Percentiles rank a stretch among this genome's conserved stretches.
phyloP scores from a whole-genome alignment of 192 early-diverging fungal genomes.

The Polychytrium aggregatum region DNA sequence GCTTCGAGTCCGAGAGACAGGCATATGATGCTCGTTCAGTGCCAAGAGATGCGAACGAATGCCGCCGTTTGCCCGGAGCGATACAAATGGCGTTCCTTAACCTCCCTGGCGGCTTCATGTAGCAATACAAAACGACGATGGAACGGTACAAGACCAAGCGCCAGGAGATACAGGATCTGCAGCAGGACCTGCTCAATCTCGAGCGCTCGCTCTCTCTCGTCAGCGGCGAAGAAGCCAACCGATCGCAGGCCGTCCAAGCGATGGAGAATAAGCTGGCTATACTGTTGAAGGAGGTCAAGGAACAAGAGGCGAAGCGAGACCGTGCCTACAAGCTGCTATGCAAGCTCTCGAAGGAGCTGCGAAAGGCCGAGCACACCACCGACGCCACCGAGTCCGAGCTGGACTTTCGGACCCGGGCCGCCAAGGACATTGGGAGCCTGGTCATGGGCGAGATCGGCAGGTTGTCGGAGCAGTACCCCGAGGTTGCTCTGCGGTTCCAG shows the following conservation, averaged over 20 bases:
- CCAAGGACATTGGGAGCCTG: constrained; percentile 33
- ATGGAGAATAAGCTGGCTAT: constrained; percentile 29
- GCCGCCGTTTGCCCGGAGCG: too few species aligned
- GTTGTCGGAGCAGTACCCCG: constrained; percentile 22
- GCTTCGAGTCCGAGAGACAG: too few species aligned
- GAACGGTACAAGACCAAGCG: constrained; percentile 42
- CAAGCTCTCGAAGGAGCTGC: constrained; percentile 7
- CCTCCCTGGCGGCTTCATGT: not conserved
- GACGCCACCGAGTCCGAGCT: constrained; percentile 16
- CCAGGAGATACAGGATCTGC: constrained; percentile 34
- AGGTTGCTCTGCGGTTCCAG: constrained; percentile 19
- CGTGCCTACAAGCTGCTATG: constrained; percentile 27
- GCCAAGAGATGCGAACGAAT: too few species aligned
- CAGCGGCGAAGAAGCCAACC: constrained; percentile 25
- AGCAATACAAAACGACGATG: constrained; percentile 44
- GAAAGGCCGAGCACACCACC: not conserved
- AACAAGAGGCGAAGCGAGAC: constrained; percentile 34
- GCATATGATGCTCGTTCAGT: too few species aligned
- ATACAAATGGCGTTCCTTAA: constrained; percentile 2
- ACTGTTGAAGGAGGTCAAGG: constrained; percentile 28
- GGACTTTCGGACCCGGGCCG: constrained; percentile 30
- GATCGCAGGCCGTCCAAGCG: constrained; percentile 22
- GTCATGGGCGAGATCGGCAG: constrained; percentile 24
- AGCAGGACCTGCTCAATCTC: constrained; percentile 21
- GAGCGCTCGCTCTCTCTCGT: constrained; percentile 20